A percentile compares a stretch with the other conserved stretches of the same genome.
Evolutionary conservation across 345 rosid species (phyloP).

Genomic region (Salix brachista): DNA sequence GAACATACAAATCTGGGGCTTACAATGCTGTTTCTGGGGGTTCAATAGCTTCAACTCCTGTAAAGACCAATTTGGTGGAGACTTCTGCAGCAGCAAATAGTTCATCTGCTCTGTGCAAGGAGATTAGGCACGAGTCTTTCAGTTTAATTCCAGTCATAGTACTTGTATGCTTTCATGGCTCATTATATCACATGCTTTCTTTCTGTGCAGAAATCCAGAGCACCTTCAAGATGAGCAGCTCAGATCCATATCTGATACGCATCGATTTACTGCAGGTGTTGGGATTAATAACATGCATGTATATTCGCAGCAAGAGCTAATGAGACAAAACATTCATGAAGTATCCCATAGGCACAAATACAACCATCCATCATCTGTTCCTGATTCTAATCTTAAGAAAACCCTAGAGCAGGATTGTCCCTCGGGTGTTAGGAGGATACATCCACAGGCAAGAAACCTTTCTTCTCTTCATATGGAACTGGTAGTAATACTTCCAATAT

Average conservation of each 20-base stretch:
- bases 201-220: slow-evolving; percentile 29
- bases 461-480: slow-evolving; percentile 20
- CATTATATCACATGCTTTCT: background rate
- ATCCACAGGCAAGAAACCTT: slow-evolving; percentile 23
- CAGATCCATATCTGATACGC: slow-evolving; percentile 20
- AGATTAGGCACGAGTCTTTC: slow-evolving; percentile 25
- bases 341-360: slow-evolving; percentile 12
- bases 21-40: slow-evolving; percentile 11
- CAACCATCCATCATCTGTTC: slow-evolving; percentile 3
- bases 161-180: slow-evolving; percentile 3
- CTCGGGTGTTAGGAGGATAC: slow-evolving; percentile 8
- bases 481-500: slow-evolving; percentile 19
- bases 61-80: slow-evolving; percentile 15
- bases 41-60: slow-evolving; percentile 16
- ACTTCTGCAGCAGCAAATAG: slow-evolving; percentile 16
- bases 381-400: slow-evolving; percentile 21
- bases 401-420: slow-evolving; percentile 15
- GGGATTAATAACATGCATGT: slow-evolving; percentile 16
- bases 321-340: slow-evolving; percentile 19
- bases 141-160: background rate
- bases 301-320: slow-evolving; percentile 17
- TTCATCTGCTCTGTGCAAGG: slow-evolving; percentile 17
- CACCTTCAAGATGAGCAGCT: slow-evolving; percentile 6
- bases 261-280: slow-evolving; percentile 13
- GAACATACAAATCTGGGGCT: slow-evolving; percentile 40